A percentile compares a stretch with the other conserved stretches of the same genome.
phyloP scores from a whole-genome alignment of 2,329 filamentous ascomycete species.

The Diaporthe eres region DNA sequence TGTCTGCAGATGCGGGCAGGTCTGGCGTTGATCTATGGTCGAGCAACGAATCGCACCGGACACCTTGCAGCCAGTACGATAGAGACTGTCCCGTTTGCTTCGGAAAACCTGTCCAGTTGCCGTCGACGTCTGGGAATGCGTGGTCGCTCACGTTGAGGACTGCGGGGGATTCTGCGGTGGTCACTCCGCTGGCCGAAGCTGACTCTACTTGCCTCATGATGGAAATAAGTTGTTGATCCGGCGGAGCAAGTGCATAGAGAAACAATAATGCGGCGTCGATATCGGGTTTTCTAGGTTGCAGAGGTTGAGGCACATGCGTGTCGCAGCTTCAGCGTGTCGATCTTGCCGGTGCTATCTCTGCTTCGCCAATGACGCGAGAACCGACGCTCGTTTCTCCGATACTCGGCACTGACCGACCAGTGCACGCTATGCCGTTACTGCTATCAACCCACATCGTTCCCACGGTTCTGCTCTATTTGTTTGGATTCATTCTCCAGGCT shows the following conservation, averaged over 20 bases:
- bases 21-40: conserved; percentile 5
- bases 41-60: conserved; percentile 5
- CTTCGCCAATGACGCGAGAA: background rate
- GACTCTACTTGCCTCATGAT: background rate
- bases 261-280: accelerated
- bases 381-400: background rate
- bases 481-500: too few relatives aligned
- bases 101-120: conserved; percentile 7
- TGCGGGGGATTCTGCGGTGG: conserved; percentile 7
- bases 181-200: conserved; percentile 12
- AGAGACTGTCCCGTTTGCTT: conserved; percentile 4
- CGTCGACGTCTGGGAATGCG: conserved; percentile 1
- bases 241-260: background rate
- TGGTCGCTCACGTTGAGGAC: conserved; percentile 18
- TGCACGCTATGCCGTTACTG: background rate
- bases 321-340: background rate
- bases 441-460: background rate
- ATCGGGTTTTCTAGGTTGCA: background rate
- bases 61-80: conserved; percentile 11
- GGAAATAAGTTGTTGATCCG: background rate
- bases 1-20: background rate
- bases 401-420: background rate
- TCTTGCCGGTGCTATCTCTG: conserved; percentile 24
- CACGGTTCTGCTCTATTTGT: too few relatives aligned
- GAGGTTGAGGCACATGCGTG: background rate